phyloP scores from a whole-genome alignment of 2,329 filamentous ascomycete genomes.

The Raffaelea albimanens region DNA sequence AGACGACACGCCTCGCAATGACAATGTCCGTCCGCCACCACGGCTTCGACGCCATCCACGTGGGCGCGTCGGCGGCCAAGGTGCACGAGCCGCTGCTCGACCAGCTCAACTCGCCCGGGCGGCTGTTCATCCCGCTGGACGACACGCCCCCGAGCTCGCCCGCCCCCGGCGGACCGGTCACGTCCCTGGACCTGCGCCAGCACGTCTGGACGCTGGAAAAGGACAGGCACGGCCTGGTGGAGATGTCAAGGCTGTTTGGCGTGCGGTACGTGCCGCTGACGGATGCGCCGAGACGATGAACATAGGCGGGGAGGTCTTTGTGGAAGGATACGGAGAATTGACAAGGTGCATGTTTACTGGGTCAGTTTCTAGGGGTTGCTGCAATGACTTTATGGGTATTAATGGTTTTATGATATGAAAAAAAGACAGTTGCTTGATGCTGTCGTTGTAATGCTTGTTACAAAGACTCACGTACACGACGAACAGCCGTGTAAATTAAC shows the following conservation, averaged over 20 bases:
- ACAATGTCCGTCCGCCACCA: conserved; percentile 26
- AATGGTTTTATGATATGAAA: too few species aligned
- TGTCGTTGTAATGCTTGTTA: too few species aligned
- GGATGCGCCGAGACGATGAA: conserved; percentile 8
- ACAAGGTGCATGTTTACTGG: too few species aligned
- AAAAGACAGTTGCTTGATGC: too few species aligned
- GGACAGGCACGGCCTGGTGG: conserved; percentile 53
- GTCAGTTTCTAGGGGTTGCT: too few species aligned
- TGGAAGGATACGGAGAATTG: too few species aligned
- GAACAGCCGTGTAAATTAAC: too few species aligned
- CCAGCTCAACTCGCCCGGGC: conserved; percentile 70
- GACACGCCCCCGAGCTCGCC: conserved; percentile 20
- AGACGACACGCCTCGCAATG: conserved; percentile 16
- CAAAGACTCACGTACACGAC: too few species aligned
- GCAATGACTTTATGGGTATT: too few species aligned
- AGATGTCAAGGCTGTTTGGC: conserved; percentile 53
- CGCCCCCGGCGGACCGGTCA: conserved; percentile 24
- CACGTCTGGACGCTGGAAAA: conserved; percentile 70
- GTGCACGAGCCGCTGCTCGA: conserved; percentile 64
- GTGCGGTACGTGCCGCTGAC: conserved; percentile 56
- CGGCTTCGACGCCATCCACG: conserved; percentile 89
- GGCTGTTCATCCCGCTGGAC: conserved; percentile 71
- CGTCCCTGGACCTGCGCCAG: conserved; percentile 34
- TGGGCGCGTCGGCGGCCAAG: conserved; percentile 73
- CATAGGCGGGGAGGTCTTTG: too few species aligned